phyloP scores from a whole-genome alignment of 1,284 basidiomycete species.

The Athelia sp. region DNA sequence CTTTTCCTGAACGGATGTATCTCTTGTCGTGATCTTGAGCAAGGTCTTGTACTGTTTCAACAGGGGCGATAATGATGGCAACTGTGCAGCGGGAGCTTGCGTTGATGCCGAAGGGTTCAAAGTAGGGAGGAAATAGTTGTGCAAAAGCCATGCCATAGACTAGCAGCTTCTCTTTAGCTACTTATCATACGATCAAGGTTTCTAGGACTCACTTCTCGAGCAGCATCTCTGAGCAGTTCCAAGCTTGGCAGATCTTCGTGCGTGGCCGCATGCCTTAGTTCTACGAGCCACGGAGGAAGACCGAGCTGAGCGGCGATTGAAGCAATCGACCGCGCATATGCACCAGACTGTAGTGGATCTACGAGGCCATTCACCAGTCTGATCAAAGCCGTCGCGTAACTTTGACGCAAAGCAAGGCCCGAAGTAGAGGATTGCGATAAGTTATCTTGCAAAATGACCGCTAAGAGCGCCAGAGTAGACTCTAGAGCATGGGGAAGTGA shows the following conservation, averaged over 20 bases:
- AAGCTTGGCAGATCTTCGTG: slow-evolving; percentile 94
- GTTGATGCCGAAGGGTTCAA: slow-evolving; percentile 50
- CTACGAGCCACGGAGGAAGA: slow-evolving; percentile 88
- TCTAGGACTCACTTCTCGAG: slow-evolving; percentile 53
- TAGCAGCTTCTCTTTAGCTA: slow-evolving; percentile 22
- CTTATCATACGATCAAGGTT: background rate
- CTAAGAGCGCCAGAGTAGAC: slow-evolving; percentile 65
- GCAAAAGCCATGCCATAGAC: slow-evolving; percentile 76
- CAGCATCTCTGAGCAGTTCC: slow-evolving; percentile 72
- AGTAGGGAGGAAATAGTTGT: slow-evolving; percentile 75
- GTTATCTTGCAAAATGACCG: slow-evolving; percentile 52
- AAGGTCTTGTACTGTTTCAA: slow-evolving; percentile 67
- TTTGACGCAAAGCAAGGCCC: slow-evolving; percentile 51
- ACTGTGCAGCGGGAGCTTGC: slow-evolving; percentile 21
- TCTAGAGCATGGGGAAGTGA: slow-evolving; percentile 71
- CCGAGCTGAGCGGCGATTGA: slow-evolving; percentile 84
- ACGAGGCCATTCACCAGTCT: slow-evolving; percentile 93
- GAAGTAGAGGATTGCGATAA: slow-evolving; percentile 24
- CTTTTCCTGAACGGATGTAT: slow-evolving; percentile 51
- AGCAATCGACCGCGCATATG: slow-evolving; percentile 86
- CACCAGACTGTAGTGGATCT: slow-evolving; percentile 87
- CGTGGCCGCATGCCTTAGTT: slow-evolving; percentile 90
- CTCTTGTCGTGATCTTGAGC: slow-evolving; percentile 55
- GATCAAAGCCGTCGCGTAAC: slow-evolving; percentile 76
- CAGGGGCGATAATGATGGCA: slow-evolving; percentile 52